These are phyloP conservation scores for Immersiporthe knoxdaviesiana DNA, from an alignment of 2,329 filamentous ascomycete genomes.

Conservation along the genomic window DNA sequence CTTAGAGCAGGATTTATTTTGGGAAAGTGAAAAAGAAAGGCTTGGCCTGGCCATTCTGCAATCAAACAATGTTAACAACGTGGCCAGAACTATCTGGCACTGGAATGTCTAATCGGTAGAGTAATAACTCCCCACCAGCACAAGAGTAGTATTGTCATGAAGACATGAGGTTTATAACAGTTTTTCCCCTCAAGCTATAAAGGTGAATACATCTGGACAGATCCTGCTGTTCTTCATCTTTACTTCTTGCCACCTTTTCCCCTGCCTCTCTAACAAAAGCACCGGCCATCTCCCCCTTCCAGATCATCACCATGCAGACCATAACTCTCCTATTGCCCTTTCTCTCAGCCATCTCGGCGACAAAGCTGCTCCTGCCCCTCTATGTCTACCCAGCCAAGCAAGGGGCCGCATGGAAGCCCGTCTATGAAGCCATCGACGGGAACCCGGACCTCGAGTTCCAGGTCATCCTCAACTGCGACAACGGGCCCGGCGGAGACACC, in stretches of 20 bases:
- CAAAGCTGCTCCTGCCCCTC: constrained; percentile 16
- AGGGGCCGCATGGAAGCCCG: neutral
- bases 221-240: too few species aligned
- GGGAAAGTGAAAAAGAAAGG: neutral
- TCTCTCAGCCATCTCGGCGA: constrained; percentile 5
- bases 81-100: neutral
- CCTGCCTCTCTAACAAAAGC: too few species aligned
- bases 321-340: neutral
- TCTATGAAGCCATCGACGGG: constrained; percentile 14
- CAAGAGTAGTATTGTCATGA: neutral
- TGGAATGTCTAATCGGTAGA: neutral
- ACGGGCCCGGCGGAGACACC: constrained; percentile 19
- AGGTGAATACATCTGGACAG: neutral
- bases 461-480: constrained; percentile 25
- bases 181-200: neutral
- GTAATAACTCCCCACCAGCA: too few species aligned
- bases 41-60: neutral
- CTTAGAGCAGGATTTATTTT: too few species aligned
- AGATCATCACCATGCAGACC: neutral
- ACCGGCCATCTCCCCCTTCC: too few species aligned
- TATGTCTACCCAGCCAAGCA: constrained; percentile 18
- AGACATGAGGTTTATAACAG: neutral
- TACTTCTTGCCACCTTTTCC: neutral
- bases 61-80: neutral
- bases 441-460: constrained; percentile 20